phyloP scores from a whole-genome alignment of 305 asterid species.

The Fraxinus floribunda region DNA sequence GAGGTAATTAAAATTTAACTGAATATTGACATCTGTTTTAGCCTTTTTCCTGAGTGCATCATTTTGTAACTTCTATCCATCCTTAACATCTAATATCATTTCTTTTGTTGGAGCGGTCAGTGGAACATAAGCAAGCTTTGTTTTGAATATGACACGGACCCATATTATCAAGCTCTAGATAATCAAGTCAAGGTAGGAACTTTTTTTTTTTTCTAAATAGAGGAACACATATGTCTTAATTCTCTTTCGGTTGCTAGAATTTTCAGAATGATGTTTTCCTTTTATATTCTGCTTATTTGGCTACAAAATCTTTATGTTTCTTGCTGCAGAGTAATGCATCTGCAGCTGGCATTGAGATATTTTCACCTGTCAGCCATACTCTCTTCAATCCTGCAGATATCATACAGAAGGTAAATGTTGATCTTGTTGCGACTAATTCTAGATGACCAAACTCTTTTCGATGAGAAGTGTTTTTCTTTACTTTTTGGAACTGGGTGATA shows the following conservation, averaged over 20 bases:
- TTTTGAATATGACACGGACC: constrained; percentile 85
- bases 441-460: neutral
- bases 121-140: constrained; percentile 85
- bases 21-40: neutral
- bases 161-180: constrained; percentile 78
- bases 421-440: neutral
- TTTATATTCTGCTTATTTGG: neutral
- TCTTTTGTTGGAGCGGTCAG: constrained; percentile 37
- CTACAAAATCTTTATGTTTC: constrained; percentile 15
- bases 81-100: constrained; percentile 15
- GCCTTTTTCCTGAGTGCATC: neutral
- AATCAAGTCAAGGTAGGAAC: constrained; percentile 54
- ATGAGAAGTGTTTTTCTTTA: neutral
- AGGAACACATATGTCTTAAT: neutral
- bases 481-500: constrained; percentile 2
- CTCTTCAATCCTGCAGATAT: constrained; percentile 82
- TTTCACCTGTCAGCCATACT: constrained; percentile 91
- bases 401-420: constrained; percentile 56
- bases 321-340: constrained; percentile 56
- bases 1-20: constrained; percentile 44
- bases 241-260: neutral
- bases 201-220: neutral
- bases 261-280: neutral
- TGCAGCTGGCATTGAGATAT: constrained; percentile 61
- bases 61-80: neutral